phyloP scores from a whole-genome alignment of 331 rosid genomes.

The Spiraea crenata region DNA sequence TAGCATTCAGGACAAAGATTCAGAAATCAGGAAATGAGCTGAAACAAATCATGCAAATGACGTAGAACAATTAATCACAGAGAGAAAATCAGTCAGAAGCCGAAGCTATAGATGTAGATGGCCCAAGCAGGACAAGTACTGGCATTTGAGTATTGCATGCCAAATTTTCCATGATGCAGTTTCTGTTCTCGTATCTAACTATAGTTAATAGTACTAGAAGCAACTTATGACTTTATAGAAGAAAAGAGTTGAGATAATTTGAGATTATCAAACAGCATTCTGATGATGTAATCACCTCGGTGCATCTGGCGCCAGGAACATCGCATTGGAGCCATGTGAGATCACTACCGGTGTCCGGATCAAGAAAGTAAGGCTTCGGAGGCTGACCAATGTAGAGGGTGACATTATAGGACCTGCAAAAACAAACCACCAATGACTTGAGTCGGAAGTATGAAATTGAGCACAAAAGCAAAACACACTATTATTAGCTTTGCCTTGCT shows the following conservation, averaged over 20 bases:
- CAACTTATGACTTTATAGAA: background rate
- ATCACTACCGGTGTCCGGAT: conserved; percentile 94
- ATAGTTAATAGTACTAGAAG: background rate
- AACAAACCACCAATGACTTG: background rate
- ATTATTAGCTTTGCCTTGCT: background rate
- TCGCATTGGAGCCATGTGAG: conserved; percentile 99
- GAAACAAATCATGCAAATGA: no score
- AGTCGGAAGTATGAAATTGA: background rate
- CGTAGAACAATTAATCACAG: no score
- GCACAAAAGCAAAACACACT: background rate
- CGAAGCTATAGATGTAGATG: background rate
- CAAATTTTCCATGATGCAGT: no score
- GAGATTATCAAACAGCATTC: no score
- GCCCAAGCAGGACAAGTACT: background rate
- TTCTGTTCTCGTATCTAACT: no score
- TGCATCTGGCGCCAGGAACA: conserved; percentile 68
- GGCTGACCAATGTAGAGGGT: conserved; percentile 78
- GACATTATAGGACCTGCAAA: conserved; percentile 74
- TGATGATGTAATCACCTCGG: conserved; percentile 51
- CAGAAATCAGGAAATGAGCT: no score
- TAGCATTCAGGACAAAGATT: background rate
- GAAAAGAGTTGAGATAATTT: background rate
- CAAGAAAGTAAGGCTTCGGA: conserved; percentile 86
- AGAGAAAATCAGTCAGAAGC: background rate
- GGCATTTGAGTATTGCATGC: background rate